Conservation (phyloP, 2,329 filamentous ascomycete genomes). For the Paraphoma sp. region DNA sequence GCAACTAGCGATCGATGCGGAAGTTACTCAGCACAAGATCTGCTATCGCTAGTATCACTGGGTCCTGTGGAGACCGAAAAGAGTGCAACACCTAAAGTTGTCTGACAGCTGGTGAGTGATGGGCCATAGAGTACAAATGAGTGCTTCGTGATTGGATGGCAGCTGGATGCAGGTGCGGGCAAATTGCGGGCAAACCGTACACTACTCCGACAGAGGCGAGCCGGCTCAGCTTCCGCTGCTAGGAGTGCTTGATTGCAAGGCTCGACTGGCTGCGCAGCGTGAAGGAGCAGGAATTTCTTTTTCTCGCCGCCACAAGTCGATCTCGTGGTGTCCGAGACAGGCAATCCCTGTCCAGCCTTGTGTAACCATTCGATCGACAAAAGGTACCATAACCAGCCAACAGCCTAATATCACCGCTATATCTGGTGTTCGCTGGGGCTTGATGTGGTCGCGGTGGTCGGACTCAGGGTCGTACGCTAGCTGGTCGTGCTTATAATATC, state of each 20-base stretch:
- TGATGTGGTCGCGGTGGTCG: slow-evolving; percentile 8
- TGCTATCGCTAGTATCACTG: background rate
- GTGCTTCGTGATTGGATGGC: background rate
- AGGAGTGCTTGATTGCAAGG: slow-evolving; percentile 10
- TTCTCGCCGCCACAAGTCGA: slow-evolving; percentile 15
- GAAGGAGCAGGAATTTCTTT: slow-evolving; percentile 14
- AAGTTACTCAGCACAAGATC: background rate
- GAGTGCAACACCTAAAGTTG: too few species aligned
- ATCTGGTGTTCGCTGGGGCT: background rate
- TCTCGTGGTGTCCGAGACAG: background rate
- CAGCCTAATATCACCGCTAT: background rate
- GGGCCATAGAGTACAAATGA: background rate
- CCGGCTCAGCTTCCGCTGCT: slow-evolving; percentile 22
- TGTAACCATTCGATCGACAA: background rate
- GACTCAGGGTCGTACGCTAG: slow-evolving; percentile 19
- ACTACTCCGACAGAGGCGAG: slow-evolving; percentile 25
- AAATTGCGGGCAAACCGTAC: background rate
- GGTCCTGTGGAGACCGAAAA: too few species aligned
- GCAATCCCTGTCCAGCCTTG: background rate
- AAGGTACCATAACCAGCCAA: background rate
- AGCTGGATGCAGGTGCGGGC: slow-evolving; percentile 8
- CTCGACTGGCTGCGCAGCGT: slow-evolving; percentile 8
- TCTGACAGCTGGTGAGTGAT: background rate
- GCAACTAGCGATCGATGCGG: slow-evolving; percentile 2
- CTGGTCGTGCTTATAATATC: slow-evolving; percentile 29